phyloP scores from a whole-genome alignment of 305 asterid species.

The Fraxinus baroniana region DNA sequence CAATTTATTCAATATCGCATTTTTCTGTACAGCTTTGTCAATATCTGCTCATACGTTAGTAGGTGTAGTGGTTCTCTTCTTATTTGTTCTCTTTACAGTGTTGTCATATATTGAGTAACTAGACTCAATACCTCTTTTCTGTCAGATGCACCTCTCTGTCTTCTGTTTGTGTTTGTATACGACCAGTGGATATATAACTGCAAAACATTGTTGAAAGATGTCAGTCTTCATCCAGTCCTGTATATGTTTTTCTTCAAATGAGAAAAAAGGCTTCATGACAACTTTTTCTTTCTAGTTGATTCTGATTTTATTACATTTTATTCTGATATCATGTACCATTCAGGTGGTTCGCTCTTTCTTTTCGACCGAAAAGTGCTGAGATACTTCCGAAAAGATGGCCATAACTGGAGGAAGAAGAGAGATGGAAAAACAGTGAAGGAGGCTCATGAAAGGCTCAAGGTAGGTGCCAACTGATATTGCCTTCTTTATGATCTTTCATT shows the following conservation, averaged over 20 bases:
- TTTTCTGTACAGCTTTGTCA: not conserved
- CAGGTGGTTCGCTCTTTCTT: conserved; percentile 96
- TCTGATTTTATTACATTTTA: not conserved
- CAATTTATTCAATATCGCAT: not conserved
- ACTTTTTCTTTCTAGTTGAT: not conserved
- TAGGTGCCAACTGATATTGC: conserved; percentile 24
- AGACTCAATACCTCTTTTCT: not conserved
- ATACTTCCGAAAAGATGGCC: conserved; percentile 95
- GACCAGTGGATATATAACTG: not conserved
- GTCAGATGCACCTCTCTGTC: not conserved
- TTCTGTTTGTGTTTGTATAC: not conserved
- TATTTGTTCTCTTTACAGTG: not conserved
- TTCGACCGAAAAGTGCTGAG: conserved; percentile 93
- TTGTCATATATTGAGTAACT: not conserved
- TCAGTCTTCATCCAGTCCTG: not conserved
- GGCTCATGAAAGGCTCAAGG: conserved; percentile 99
- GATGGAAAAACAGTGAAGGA: conserved; percentile 99
- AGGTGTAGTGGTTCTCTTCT: not conserved
- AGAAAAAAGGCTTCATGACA: not conserved
- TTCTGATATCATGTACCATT: conserved; percentile 24
- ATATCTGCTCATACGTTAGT: not conserved
- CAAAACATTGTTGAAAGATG: not conserved
- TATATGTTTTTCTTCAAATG: not conserved
- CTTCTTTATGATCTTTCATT: conserved; percentile 22
- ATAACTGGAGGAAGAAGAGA: conserved; percentile 95